Conservation (phyloP, 208 protist species). For the Spongospora subterranea region DNA sequence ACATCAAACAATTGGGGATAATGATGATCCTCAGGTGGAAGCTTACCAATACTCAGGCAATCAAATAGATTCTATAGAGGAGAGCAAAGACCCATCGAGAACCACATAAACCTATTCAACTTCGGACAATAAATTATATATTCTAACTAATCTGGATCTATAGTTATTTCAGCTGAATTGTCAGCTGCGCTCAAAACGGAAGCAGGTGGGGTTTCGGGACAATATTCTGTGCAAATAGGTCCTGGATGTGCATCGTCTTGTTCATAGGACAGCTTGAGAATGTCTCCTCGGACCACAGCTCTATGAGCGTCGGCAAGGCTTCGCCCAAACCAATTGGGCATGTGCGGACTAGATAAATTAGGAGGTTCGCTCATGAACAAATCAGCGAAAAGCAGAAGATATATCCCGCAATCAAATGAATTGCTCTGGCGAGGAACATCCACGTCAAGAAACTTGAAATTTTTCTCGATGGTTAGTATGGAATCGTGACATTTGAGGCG, state of each 20-base stretch:
- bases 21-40: too few relatives aligned
- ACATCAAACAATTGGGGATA: too few relatives aligned
- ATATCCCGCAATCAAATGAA: constrained; percentile 30
- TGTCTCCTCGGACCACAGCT: neutral
- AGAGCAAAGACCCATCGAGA: too few relatives aligned
- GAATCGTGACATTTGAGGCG: neutral
- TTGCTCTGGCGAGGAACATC: neutral
- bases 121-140: too few relatives aligned
- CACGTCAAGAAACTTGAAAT: constrained; percentile 25
- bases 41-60: too few relatives aligned
- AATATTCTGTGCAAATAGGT: neutral
- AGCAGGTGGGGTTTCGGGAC: too few relatives aligned
- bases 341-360: neutral
- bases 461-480: neutral
- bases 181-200: too few relatives aligned
- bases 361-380: neutral
- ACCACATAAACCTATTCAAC: too few relatives aligned
- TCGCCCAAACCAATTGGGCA: neutral
- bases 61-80: too few relatives aligned
- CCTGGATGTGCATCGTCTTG: neutral
- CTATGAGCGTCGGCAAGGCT: neutral
- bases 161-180: too few relatives aligned
- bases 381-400: constrained; percentile 15
- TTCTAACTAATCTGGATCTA: too few relatives aligned
- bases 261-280: neutral